These are phyloP conservation scores for Prosopis cineraria DNA, from an alignment of 306 rosid species.

Conservation along the genomic window DNA sequence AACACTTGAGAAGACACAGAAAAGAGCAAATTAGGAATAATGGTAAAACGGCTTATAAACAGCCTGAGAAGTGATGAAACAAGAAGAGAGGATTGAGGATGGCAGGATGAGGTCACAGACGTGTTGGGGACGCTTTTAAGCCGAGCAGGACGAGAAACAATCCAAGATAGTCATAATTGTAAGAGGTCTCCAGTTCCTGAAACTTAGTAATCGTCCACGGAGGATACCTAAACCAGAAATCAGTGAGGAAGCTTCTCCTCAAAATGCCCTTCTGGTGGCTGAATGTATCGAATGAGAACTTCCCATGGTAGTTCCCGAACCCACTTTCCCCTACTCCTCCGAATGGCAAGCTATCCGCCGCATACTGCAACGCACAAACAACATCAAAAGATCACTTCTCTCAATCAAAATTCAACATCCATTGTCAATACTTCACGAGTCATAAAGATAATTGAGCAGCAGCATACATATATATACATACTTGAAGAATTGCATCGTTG, in stretches of 20 bases:
- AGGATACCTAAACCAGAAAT: conserved; percentile 81
- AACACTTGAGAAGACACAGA: neutral
- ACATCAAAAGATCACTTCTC: neutral
- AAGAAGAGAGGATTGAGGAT: neutral
- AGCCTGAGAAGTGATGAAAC: neutral
- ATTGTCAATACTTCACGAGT: neutral
- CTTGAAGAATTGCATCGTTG: conserved; percentile 74
- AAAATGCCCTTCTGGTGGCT: conserved; percentile 63
- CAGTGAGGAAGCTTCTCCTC: conserved; percentile 63
- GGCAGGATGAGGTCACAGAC: neutral
- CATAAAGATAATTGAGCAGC: neutral
- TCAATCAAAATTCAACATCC: no score
- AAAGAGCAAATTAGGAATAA: neutral
- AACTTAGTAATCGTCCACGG: conserved; percentile 73
- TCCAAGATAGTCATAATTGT: conserved; percentile 60
- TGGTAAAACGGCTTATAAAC: neutral
- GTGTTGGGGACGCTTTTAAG: conserved; percentile 15
- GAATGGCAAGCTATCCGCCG: conserved; percentile 70
- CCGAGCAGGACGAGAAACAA: conserved; percentile 59
- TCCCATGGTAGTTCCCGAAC: conserved; percentile 76
- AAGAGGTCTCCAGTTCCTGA: conserved; percentile 53
- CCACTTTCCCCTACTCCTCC: conserved; percentile 92
- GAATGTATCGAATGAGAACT: conserved; percentile 80
- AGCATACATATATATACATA: conserved; percentile 10
- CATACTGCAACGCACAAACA: conserved; percentile 51